Evolutionary conservation across 2,329 filamentous ascomycete genomes (phyloP).

Genomic region (Sporothrix mexicana): DNA sequence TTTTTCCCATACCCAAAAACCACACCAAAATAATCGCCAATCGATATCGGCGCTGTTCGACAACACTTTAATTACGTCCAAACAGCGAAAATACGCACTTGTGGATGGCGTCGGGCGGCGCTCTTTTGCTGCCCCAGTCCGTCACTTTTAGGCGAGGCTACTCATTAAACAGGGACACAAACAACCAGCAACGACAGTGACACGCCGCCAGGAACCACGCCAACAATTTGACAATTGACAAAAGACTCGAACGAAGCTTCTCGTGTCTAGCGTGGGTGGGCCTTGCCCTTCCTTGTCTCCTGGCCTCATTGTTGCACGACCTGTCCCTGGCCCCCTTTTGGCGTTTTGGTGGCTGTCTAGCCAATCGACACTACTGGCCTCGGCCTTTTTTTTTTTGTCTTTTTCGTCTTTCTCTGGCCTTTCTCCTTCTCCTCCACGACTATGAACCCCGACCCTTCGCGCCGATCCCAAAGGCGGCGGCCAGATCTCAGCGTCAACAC

Average conservation of each 20-base stretch:
- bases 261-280: slow-evolving; percentile 31
- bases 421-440: not conserved
- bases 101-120: slow-evolving; percentile 26
- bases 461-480: slow-evolving; percentile 41
- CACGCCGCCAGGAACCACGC: not conserved
- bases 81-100: too few species aligned
- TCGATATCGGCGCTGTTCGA: slow-evolving; percentile 9
- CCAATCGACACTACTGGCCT: not conserved
- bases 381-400: not conserved
- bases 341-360: not conserved
- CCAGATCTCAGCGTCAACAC: slow-evolving; percentile 50
- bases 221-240: slow-evolving; percentile 17
- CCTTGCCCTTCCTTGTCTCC: slow-evolving; percentile 11
- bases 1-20: not conserved
- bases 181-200: not conserved
- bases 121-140: slow-evolving; percentile 18
- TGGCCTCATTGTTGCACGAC: slow-evolving; percentile 18
- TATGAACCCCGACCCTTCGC: slow-evolving; percentile 33
- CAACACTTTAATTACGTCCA: too few species aligned
- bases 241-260: not conserved
- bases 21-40: not conserved
- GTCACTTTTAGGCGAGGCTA: slow-evolving; percentile 28
- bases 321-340: not conserved
- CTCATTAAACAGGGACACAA: slow-evolving; percentile 29
- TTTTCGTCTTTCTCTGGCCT: not conserved